Conservation (phyloP, 805 yeast species). For the Ogataea polymorpha region DNA sequence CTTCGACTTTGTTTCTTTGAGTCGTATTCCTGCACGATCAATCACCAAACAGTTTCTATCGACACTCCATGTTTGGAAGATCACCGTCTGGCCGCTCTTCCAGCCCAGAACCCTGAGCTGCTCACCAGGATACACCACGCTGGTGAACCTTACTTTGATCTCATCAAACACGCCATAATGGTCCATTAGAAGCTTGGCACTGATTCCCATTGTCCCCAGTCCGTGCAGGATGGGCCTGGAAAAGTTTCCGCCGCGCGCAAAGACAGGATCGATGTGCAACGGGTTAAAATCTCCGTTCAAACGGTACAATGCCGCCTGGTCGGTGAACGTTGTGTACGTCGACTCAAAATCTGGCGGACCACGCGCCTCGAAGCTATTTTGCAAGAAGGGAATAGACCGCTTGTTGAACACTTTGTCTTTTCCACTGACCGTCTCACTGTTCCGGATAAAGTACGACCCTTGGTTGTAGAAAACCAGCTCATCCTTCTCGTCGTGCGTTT, state of each 20-base stretch:
- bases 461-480: conserved; percentile 74
- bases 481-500: conserved; percentile 69
- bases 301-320: conserved; percentile 88
- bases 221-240: conserved; percentile 90
- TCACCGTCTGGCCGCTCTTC: conserved; percentile 68
- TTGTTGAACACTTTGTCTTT: conserved; percentile 43
- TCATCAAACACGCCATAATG: conserved; percentile 79
- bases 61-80: conserved; percentile 78
- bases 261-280: conserved; percentile 86
- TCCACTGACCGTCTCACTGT: conserved; percentile 58
- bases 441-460: conserved; percentile 80
- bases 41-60: conserved; percentile 79
- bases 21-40: conserved; percentile 80
- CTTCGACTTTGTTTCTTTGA: conserved; percentile 30
- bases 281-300: conserved; percentile 94
- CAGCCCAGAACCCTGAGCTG: conserved; percentile 77
- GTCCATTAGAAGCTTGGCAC: conserved; percentile 72
- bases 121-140: conserved; percentile 94
- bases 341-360: conserved; percentile 63
- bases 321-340: conserved; percentile 54
- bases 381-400: conserved; percentile 55
- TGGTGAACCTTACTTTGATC: conserved; percentile 86
- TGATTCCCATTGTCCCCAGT: conserved; percentile 79
- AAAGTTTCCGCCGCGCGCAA: conserved; percentile 86
- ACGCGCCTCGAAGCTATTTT: conserved; percentile 53